Conservation (phyloP, 257 asterid genomes). For the Osmanthus fragrans region DNA sequence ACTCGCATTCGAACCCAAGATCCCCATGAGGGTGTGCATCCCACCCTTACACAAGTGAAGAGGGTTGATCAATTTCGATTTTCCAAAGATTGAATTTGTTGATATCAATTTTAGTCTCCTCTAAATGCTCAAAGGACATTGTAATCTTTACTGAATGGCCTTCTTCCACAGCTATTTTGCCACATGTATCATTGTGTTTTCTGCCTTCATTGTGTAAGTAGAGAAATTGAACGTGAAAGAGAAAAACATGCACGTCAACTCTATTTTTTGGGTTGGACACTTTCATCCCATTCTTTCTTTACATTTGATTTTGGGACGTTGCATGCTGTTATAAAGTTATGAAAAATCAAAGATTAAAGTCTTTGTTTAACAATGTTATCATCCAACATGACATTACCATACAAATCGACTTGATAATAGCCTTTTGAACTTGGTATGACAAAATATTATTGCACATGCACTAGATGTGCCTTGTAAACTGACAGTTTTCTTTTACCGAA, state of each 20-base stretch:
- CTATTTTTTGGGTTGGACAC: not conserved
- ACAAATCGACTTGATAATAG: no score
- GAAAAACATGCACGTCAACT: no score
- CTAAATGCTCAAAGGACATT: not conserved
- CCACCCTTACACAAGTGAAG: not conserved
- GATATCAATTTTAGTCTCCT: no score
- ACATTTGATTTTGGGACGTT: no score
- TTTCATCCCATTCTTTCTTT: not conserved
- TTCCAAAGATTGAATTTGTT: not conserved
- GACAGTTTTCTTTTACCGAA: not conserved
- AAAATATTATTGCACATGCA: no score
- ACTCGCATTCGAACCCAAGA: not conserved
- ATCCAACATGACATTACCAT: not conserved
- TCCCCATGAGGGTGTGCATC: not conserved
- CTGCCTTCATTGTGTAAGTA: not conserved
- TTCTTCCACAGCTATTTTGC: not conserved
- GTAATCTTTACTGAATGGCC: not conserved
- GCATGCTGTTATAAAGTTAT: no score
- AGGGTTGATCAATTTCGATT: not conserved
- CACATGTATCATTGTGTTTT: not conserved
- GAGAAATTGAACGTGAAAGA: not conserved
- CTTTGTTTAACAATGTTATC: not conserved
- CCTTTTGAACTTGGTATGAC: no score
- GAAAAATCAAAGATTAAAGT: no score
- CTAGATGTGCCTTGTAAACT: not conserved